These are phyloP conservation scores for Elongisporangium anandrum DNA, from an alignment of 352 stramenopile genomes.

Conservation along the genomic window DNA sequence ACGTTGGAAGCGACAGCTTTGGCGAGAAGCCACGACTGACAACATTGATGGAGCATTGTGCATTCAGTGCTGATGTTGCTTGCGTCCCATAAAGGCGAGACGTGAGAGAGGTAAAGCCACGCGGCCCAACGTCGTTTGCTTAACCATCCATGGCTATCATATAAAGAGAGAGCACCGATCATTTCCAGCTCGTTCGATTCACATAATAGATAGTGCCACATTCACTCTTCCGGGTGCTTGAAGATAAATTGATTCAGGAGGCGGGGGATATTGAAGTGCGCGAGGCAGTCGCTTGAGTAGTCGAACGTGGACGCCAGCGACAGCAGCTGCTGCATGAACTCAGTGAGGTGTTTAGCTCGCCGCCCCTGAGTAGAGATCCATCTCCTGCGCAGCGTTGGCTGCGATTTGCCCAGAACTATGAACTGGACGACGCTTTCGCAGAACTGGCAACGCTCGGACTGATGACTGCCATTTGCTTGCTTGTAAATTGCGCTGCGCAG, in stretches of 20 bases:
- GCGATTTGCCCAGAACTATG: constrained; percentile 15
- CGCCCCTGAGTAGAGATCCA: constrained; percentile 4
- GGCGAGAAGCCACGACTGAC: too few relatives aligned
- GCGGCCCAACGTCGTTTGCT: too few relatives aligned
- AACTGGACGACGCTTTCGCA: constrained; percentile 17
- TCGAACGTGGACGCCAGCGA: constrained; percentile 6
- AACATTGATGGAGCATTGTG: too few relatives aligned
- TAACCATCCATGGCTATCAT: too few relatives aligned
- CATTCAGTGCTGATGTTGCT: too few relatives aligned
- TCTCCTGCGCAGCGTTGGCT: constrained; percentile 3
- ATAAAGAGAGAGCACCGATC: too few relatives aligned
- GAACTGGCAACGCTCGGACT: constrained; percentile 14
- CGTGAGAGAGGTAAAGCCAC: too few relatives aligned
- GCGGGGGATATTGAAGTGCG: constrained; percentile 15
- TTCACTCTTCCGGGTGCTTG: not conserved
- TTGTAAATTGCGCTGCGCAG: constrained; percentile 22
- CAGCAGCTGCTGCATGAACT: constrained; percentile 14
- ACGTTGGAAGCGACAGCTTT: too few relatives aligned
- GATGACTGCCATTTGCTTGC: constrained; percentile 10
- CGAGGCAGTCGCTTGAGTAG: constrained; percentile 11
- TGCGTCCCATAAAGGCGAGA: too few relatives aligned
- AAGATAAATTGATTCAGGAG: constrained; percentile 26
- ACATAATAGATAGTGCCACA: too few relatives aligned
- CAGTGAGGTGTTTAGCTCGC: constrained; percentile 9
- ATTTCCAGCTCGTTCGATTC: too few relatives aligned